Evolutionary conservation across 768 basidiomycete genomes (phyloP).

Genomic region (Leccinum broughii): DNA sequence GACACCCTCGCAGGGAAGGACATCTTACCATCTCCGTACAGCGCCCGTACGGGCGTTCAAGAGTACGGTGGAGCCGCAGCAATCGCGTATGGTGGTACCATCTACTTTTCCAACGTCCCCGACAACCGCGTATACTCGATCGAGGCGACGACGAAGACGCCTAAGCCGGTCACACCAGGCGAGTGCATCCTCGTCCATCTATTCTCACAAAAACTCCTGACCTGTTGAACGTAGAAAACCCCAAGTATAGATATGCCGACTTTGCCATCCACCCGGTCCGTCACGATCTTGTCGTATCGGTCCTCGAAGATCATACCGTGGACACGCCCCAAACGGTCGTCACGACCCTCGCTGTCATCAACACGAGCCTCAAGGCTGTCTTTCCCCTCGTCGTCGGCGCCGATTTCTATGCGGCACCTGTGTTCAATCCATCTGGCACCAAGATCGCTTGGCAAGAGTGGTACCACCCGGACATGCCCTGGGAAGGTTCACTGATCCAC

Average conservation of each 20-base stretch:
- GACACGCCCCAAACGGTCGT: constrained; percentile 37
- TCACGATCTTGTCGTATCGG: constrained; percentile 53
- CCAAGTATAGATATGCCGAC: constrained; percentile 33
- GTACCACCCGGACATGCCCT: constrained; percentile 72
- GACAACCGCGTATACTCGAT: constrained; percentile 56
- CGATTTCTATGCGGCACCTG: constrained; percentile 70
- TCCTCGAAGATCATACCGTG: constrained; percentile 72
- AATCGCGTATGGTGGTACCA: constrained; percentile 46
- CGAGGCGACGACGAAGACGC: constrained; percentile 25
- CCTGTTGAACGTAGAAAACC: constrained; percentile 11
- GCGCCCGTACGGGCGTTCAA: constrained; percentile 57
- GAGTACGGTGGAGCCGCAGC: constrained; percentile 74
- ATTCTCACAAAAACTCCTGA: not conserved
- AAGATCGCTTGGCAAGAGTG: constrained; percentile 65
- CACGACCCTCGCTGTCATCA: constrained; percentile 58
- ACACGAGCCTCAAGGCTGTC: constrained; percentile 45
- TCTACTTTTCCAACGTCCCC: constrained; percentile 59
- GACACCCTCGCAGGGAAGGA: constrained; percentile 48
- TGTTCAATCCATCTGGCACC: constrained; percentile 59
- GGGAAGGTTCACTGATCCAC: constrained; percentile 57
- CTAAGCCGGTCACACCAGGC: constrained; percentile 65
- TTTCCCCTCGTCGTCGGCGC: constrained; percentile 53
- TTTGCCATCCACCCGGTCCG: constrained; percentile 57
- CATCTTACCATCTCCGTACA: constrained; percentile 54
- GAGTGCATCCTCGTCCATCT: constrained; percentile 11